These are phyloP conservation scores for Chytriomyces hyalinus DNA, from an alignment of 192 early-diverging fungal species.

Conservation along the genomic window DNA sequence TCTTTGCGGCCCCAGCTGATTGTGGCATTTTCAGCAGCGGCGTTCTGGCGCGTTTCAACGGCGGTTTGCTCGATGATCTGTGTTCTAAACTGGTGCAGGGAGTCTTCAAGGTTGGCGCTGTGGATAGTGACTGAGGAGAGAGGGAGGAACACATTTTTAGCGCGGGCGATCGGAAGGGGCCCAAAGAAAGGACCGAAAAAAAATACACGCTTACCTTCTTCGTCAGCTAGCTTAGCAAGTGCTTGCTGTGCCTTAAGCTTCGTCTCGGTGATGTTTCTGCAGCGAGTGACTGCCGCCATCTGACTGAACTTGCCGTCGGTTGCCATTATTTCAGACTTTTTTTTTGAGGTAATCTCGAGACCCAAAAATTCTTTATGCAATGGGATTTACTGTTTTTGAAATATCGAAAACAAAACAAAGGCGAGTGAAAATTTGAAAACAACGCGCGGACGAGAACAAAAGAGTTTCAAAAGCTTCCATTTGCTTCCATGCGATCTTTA, in stretches of 20 bases:
- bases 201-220: slow-evolving; percentile 21
- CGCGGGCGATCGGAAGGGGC: neutral
- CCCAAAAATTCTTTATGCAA: neutral
- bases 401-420: neutral
- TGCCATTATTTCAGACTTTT: neutral
- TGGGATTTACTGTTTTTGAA: neutral
- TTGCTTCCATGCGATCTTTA: neutral
- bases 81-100: neutral
- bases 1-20: slow-evolving; percentile 12
- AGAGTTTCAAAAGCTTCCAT: too few relatives aligned
- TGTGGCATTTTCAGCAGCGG: slow-evolving; percentile 16
- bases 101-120: slow-evolving; percentile 27
- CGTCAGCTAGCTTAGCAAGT: slow-evolving; percentile 34
- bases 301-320: slow-evolving; percentile 33
- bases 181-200: neutral
- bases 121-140: slow-evolving; percentile 13
- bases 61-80: slow-evolving; percentile 21
- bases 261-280: slow-evolving; percentile 27
- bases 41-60: slow-evolving; percentile 13
- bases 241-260: slow-evolving; percentile 36
- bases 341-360: neutral
- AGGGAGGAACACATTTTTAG: neutral
- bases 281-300: slow-evolving; percentile 22
- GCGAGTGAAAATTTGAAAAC: neutral
- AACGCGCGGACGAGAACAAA: neutral